These are phyloP conservation scores for Backusella australiensis DNA, from an alignment of 192 early-diverging fungal genomes.

Conservation along the genomic window DNA sequence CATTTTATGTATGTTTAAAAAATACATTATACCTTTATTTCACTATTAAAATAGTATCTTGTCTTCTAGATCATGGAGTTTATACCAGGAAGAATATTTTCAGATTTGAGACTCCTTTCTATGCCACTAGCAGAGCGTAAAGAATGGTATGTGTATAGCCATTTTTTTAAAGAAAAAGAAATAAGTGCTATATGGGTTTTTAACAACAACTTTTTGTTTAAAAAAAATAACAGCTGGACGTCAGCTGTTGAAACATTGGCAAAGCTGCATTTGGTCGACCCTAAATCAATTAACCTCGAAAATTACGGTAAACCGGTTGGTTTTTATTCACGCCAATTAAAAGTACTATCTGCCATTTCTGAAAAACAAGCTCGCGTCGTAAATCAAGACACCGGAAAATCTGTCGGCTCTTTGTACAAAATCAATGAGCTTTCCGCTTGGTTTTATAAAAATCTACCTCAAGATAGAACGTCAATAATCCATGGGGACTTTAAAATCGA, in stretches of 20 bases:
- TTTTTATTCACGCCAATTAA: constrained; percentile 85
- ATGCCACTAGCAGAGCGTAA: constrained; percentile 49
- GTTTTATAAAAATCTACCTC: constrained; percentile 63
- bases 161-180: neutral
- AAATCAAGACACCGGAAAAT: constrained; percentile 46
- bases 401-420: constrained; percentile 64
- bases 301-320: constrained; percentile 61
- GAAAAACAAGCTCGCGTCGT: constrained; percentile 62
- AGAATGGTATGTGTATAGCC: constrained; percentile 40
- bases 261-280: constrained; percentile 73
- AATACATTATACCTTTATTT: neutral
- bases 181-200: neutral
- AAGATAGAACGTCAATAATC: constrained; percentile 77
- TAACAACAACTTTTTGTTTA: neutral
- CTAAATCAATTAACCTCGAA: constrained; percentile 59
- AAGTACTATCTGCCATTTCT: constrained; percentile 61
- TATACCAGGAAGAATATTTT: constrained; percentile 83
- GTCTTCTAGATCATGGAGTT: constrained; percentile 83
- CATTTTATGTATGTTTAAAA: constrained; percentile 74
- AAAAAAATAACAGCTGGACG: constrained; percentile 46
- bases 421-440: constrained; percentile 68
- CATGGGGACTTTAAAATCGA: constrained; percentile 90
- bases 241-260: constrained; percentile 78
- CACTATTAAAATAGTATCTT: neutral
- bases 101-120: constrained; percentile 53